phyloP scores from a whole-genome alignment of 768 basidiomycete species.

The Sarcomyxa edulis region DNA sequence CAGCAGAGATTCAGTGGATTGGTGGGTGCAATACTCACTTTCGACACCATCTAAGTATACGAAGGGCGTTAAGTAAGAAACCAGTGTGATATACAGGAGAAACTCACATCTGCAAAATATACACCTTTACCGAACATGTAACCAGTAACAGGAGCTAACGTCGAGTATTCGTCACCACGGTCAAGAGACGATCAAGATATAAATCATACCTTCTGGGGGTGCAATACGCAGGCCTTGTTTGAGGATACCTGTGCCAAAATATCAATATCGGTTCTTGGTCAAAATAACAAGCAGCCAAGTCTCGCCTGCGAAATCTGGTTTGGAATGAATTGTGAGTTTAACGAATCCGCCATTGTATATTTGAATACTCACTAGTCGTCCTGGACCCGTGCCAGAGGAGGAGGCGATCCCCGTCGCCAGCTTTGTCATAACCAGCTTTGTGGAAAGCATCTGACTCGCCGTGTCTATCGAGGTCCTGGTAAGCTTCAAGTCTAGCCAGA shows the following conservation, averaged over 20 bases:
- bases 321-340: too few relatives aligned
- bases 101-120: slow-evolving; percentile 56
- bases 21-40: slow-evolving; percentile 26
- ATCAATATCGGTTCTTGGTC: background rate
- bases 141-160: slow-evolving; percentile 45
- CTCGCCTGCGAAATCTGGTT: slow-evolving; percentile 58
- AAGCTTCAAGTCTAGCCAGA: too few relatives aligned
- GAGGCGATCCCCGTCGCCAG: slow-evolving; percentile 44
- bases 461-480: slow-evolving; percentile 11
- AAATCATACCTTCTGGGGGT: slow-evolving; percentile 49
- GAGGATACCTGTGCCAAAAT: slow-evolving; percentile 37
- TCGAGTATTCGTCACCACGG: background rate
- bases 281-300: background rate
- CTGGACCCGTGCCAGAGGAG: slow-evolving; percentile 63
- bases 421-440: slow-evolving; percentile 36
- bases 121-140: slow-evolving; percentile 69
- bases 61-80: too few relatives aligned
- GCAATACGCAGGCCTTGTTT: slow-evolving; percentile 61
- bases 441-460: slow-evolving; percentile 31
- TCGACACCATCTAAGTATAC: slow-evolving; percentile 58
- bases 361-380: too few relatives aligned
- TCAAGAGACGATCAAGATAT: background rate
- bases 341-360: too few relatives aligned
- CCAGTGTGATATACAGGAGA: slow-evolving; percentile 1
- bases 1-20: background rate